Conservation (phyloP, 2,329 filamentous ascomycete genomes). For the Thelonectria discophora region DNA sequence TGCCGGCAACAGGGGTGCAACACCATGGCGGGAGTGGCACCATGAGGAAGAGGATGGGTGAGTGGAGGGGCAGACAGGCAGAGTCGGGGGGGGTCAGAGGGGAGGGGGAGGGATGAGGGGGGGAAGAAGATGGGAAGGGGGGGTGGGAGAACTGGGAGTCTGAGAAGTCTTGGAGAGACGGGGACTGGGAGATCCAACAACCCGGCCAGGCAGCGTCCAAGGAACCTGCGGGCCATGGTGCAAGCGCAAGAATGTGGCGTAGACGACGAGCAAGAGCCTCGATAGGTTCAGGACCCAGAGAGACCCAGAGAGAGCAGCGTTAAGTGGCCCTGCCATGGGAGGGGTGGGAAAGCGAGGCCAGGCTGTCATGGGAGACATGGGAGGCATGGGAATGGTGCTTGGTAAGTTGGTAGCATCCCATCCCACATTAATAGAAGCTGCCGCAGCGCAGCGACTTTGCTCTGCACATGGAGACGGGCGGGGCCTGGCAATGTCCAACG, state of each 20-base stretch:
- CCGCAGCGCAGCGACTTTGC: slow-evolving; percentile 36
- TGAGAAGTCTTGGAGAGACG: slow-evolving; percentile 6
- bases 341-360: not conserved
- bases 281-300: slow-evolving; percentile 41
- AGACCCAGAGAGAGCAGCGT: slow-evolving; percentile 34
- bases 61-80: slow-evolving; percentile 26
- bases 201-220: slow-evolving; percentile 35
- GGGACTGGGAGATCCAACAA: slow-evolving; percentile 30
- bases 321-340: slow-evolving; percentile 35
- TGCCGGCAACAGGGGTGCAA: slow-evolving; percentile 35
- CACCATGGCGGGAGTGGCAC: slow-evolving; percentile 42
- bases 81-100: slow-evolving; percentile 7
- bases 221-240: slow-evolving; percentile 39
- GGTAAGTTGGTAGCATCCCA: not conserved
- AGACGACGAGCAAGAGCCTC: slow-evolving; percentile 44
- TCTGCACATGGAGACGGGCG: slow-evolving; percentile 35
- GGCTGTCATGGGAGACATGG: slow-evolving; percentile 4
- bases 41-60: slow-evolving; percentile 33
- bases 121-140: slow-evolving; percentile 26
- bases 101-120: too few relatives aligned
- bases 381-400: too few relatives aligned
- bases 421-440: slow-evolving; percentile 30
- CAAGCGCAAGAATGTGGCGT: slow-evolving; percentile 44
- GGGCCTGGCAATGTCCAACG: slow-evolving; percentile 35
- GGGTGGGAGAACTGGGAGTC: too few relatives aligned